phyloP scores from a whole-genome alignment of 2,329 filamentous ascomycete genomes.

The Calonectria fujianensis region DNA sequence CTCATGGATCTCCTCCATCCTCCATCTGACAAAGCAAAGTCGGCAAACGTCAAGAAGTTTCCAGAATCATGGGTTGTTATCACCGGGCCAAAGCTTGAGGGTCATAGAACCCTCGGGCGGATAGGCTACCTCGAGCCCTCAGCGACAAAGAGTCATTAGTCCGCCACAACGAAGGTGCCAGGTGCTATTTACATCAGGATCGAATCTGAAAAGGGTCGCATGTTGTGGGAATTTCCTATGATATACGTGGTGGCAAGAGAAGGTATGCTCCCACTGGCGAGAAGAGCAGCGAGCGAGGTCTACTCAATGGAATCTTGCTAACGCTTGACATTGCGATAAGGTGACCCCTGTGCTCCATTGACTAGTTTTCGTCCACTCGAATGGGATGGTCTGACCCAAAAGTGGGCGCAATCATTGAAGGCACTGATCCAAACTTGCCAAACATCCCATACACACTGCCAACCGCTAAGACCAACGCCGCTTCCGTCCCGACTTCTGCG shows the following conservation, averaged over 20 bases:
- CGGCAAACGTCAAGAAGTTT: not conserved
- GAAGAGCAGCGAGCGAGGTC: not conserved
- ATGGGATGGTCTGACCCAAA: not conserved
- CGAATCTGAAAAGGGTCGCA: not conserved
- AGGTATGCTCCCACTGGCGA: not conserved
- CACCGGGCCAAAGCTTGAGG: constrained; percentile 8
- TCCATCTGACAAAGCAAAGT: not conserved
- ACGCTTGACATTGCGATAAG: not conserved
- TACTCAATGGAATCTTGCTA: not conserved
- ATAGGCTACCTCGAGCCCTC: not conserved
- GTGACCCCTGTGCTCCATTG: not conserved
- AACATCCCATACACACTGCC: constrained; percentile 3
- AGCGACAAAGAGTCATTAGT: not conserved
- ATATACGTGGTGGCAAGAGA: not conserved
- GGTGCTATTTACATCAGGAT: not conserved
- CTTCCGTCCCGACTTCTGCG: constrained; percentile 4
- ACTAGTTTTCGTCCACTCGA: not conserved
- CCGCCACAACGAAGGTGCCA: not conserved
- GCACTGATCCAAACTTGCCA: constrained; percentile 4
- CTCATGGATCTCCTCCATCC: not conserved
- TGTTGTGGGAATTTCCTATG: constrained; percentile 7
- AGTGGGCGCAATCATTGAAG: not conserved
- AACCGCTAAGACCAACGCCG: not conserved
- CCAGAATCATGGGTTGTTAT: not conserved
- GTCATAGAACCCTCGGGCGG: not conserved